These are phyloP conservation scores for Vigna mungo DNA, from an alignment of 306 rosid genomes.

Conservation along the genomic window DNA sequence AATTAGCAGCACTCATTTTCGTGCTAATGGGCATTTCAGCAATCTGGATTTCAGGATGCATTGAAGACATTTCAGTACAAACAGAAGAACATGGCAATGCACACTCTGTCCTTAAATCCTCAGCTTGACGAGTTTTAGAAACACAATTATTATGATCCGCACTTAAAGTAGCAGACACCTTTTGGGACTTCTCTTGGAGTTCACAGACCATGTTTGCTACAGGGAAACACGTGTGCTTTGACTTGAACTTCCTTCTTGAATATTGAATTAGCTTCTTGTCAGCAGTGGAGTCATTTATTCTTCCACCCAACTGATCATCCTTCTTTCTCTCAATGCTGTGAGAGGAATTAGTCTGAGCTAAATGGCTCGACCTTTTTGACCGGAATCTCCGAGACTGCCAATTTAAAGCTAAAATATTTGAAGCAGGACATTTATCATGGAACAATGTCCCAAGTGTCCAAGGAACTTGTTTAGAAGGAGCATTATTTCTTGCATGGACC, in stretches of 20 bases:
- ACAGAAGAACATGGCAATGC: slow-evolving; percentile 43
- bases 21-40: slow-evolving; percentile 45
- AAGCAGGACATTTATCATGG: slow-evolving; percentile 52
- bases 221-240: slow-evolving; percentile 51
- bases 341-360: slow-evolving; percentile 49
- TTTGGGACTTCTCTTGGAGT: slow-evolving; percentile 43
- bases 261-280: slow-evolving; percentile 73
- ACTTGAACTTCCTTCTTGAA: slow-evolving; percentile 78
- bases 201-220: slow-evolving; percentile 46
- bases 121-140: slow-evolving; percentile 40
- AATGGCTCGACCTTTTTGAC: slow-evolving; percentile 62
- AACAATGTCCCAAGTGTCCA: slow-evolving; percentile 73
- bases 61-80: slow-evolving; percentile 50
- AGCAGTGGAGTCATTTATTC: slow-evolving; percentile 36
- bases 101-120: slow-evolving; percentile 53
- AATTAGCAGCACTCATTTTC: slow-evolving; percentile 36
- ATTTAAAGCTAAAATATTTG: slow-evolving; percentile 53
- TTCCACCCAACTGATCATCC: slow-evolving; percentile 50
- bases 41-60: slow-evolving; percentile 49
- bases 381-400: slow-evolving; percentile 84
- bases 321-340: slow-evolving; percentile 54
- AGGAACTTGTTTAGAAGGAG: slow-evolving; percentile 69
- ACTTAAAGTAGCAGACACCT: slow-evolving; percentile 41
- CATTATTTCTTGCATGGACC: slow-evolving; percentile 75
- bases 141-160: slow-evolving; percentile 47